A percentile compares a stretch with the other conserved stretches of the same genome.
These are phyloP conservation scores for Kodamaea anthophila DNA, from an alignment of 1,139 yeast species.

Conservation along the genomic window DNA sequence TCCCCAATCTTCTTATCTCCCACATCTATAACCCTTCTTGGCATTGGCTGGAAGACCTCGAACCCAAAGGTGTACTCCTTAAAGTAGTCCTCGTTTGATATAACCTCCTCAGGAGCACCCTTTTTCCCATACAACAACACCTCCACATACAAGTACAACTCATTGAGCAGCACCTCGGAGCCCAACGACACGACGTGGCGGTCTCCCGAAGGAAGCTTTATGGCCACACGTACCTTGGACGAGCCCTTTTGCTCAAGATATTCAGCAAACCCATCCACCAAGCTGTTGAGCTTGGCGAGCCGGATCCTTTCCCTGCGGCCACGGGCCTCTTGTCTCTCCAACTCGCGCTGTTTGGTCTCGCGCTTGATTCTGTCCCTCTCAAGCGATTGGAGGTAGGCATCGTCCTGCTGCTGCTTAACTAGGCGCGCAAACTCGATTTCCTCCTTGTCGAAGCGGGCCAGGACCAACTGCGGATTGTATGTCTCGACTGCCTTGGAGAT, in stretches of 20 bases:
- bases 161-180: slow-evolving; percentile 44
- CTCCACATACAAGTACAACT: slow-evolving; percentile 63
- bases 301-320: slow-evolving; percentile 1
- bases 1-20: slow-evolving; percentile 15
- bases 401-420: slow-evolving; percentile 52
- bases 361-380: slow-evolving; percentile 39
- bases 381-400: slow-evolving; percentile 47
- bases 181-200: slow-evolving; percentile 53
- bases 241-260: too few relatives aligned
- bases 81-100: slow-evolving; percentile 16
- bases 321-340: slow-evolving; percentile 4
- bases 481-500: slow-evolving; percentile 31
- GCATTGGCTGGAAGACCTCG: slow-evolving; percentile 41
- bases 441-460: slow-evolving; percentile 46
- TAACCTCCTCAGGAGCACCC: slow-evolving; percentile 3
- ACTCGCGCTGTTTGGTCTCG: slow-evolving; percentile 20
- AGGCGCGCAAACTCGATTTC: slow-evolving; percentile 47
- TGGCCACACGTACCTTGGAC: slow-evolving; percentile 21
- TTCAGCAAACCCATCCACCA: slow-evolving; percentile 2
- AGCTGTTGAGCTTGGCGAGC: slow-evolving; percentile 4
- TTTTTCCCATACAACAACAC: slow-evolving; percentile 20
- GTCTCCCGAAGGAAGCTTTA: slow-evolving; percentile 50
- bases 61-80: slow-evolving; percentile 26
- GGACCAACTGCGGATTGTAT: slow-evolving; percentile 48
- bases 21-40: slow-evolving; percentile 27